Percentiles rank a stretch among this genome's conserved stretches.
These are phyloP conservation scores for Tolypocladium sp. DNA, from an alignment of 2,329 filamentous ascomycete species.

Conservation along the genomic window DNA sequence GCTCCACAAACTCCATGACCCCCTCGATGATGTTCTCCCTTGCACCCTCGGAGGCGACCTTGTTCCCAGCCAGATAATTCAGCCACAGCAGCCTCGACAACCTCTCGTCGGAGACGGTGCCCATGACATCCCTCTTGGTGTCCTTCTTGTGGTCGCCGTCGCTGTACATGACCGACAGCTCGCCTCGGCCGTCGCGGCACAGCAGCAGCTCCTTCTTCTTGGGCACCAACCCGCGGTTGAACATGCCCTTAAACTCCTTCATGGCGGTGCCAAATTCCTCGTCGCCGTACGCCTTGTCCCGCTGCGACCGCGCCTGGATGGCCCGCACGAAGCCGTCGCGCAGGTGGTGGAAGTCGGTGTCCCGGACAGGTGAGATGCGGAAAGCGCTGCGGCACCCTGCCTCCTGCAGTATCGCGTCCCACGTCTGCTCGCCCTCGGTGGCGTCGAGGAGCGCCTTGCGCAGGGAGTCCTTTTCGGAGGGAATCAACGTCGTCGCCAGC, in stretches of 20 bases:
- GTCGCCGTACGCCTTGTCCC: constrained; percentile 48
- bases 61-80: constrained; percentile 79
- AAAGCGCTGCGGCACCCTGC: constrained; percentile 66
- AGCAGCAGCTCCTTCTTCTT: constrained; percentile 74
- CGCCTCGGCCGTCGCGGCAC: constrained; percentile 55
- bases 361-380: constrained; percentile 80
- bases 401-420: constrained; percentile 60
- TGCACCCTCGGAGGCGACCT: constrained; percentile 76
- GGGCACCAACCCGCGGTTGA: constrained; percentile 70
- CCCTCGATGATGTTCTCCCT: constrained; percentile 78
- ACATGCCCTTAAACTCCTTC: constrained; percentile 70
- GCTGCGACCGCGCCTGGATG: constrained; percentile 63
- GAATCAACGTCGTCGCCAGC: constrained; percentile 72
- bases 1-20: constrained; percentile 76
- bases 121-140: constrained; percentile 47
- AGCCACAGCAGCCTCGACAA: constrained; percentile 79
- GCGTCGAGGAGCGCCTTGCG: constrained; percentile 62
- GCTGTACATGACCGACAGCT: constrained; percentile 59
- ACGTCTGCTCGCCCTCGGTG: constrained; percentile 59
- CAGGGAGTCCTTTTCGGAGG: constrained; percentile 69
- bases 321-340: constrained; percentile 85
- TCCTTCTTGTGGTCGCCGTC: constrained; percentile 42
- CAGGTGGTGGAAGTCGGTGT: constrained; percentile 89
- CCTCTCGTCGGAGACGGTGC: constrained; percentile 67
- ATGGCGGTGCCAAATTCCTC: constrained; percentile 70